phyloP scores from a whole-genome alignment of 805 yeast species.

The Hagleromyces aurorensis region DNA sequence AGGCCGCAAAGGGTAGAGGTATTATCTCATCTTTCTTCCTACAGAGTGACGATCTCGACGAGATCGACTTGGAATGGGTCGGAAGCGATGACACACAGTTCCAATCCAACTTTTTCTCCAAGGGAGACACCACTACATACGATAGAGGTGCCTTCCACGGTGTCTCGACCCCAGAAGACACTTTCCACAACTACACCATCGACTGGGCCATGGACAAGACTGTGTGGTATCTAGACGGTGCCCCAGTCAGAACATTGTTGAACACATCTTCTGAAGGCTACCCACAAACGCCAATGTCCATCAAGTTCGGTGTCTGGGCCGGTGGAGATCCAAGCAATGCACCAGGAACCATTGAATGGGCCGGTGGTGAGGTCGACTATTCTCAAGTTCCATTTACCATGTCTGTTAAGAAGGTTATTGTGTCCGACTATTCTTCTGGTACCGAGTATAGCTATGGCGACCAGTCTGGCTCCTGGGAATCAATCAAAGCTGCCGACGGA shows the following conservation, averaged over 20 bases:
- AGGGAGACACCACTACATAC: conserved; percentile 70
- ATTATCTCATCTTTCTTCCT: conserved; percentile 73
- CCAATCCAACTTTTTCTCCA: conserved; percentile 73
- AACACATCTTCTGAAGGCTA: conserved; percentile 56
- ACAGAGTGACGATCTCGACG: conserved; percentile 81
- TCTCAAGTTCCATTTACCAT: conserved; percentile 59
- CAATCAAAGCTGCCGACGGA: conserved; percentile 52
- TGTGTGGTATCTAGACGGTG: conserved; percentile 70
- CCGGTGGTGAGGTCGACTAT: conserved; percentile 68
- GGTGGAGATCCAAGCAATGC: conserved; percentile 67
- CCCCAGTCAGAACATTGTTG: conserved; percentile 52
- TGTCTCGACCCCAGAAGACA: conserved; percentile 45
- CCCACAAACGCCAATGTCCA: conserved; percentile 86
- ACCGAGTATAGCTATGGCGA: conserved; percentile 47
- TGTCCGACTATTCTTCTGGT: conserved; percentile 68
- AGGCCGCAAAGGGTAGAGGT: conserved; percentile 74
- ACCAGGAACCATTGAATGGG: conserved; percentile 72
- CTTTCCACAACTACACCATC: conserved; percentile 69
- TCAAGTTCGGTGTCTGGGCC: conserved; percentile 69
- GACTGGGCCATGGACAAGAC: conserved; percentile 70
- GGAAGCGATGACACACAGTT: conserved; percentile 72
- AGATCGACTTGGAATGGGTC: conserved; percentile 81
- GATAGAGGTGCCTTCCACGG: conserved; percentile 71
- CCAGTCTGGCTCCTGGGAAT: conserved; percentile 49
- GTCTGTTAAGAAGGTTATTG: conserved; percentile 49